Evolutionary conservation across 2,329 filamentous ascomycete genomes (phyloP), one percentile per base, ranked within the genome.

Genomic region (Blumeriella jaapii): DNA sequence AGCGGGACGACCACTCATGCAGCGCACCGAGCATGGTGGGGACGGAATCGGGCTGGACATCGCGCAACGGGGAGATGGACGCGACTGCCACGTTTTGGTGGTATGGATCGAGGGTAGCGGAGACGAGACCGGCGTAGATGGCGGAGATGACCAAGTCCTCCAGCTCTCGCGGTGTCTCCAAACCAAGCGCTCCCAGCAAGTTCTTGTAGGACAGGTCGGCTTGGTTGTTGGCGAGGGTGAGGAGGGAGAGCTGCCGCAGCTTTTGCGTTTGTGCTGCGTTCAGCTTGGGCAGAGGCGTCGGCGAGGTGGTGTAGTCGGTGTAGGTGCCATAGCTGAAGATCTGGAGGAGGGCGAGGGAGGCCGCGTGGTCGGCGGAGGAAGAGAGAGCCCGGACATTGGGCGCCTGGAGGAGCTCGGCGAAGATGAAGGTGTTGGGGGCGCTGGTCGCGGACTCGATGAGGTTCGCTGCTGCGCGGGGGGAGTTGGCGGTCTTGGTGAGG

Each of bases 311-410:
- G 64, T 94, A 95, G 49, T 79, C 73, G 40, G 71, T 64, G 66
- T 85, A 95, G 40, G 85, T 94, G 41, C 89, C 91, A 68, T 91
- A 85, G 40, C 86, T 83, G 61, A 98, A 98, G 52, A 93, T 78
- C 59, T 87, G 71, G 28, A 98, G 78, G 10, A 93, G 69, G 2
- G 65, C 72, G 32, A 91, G 67, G 59, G 84, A 62, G 3, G 63
- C 49, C 2, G 67, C 62, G 51, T 79, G 73, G 31, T 93, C 80
- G 22, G 68, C 55, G n/a, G 46, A 74, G 57, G 24, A 65, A 24
- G 65, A 59, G 28, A 96, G 75, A 9, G 73, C 69, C 59, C 91
- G 82, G 47, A 96, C 77, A 50, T 84, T 76, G 0, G 82, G 75
- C 1, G 78, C 76, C 50, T 82, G 71, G 23, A 98, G 76, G n/a